Percentiles rank a stretch among this genome's conserved stretches.
These are phyloP conservation scores for Solanum arcanum DNA, from an alignment of 257 asterid genomes.

Conservation along the genomic window DNA sequence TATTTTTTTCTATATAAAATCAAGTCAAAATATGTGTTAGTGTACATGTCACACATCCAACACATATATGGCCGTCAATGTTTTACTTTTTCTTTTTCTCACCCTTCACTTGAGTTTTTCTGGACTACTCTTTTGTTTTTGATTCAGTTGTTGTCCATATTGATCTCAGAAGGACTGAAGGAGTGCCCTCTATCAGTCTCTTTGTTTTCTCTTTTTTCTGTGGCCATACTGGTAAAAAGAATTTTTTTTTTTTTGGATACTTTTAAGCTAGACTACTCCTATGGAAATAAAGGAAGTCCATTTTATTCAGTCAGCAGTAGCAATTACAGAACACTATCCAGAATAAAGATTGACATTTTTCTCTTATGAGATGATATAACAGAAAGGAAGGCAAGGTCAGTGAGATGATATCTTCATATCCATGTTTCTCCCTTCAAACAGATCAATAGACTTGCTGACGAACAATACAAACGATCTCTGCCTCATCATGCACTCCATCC, in stretches of 20 bases:
- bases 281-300: neutral
- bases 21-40: neutral
- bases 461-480: neutral
- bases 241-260: neutral
- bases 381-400: neutral
- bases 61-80: neutral
- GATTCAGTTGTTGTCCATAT: neutral
- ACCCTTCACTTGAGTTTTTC: neutral
- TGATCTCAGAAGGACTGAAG: neutral
- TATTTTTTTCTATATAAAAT: neutral
- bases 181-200: no score
- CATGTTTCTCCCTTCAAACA: neutral
- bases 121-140: neutral
- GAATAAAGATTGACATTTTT: neutral
- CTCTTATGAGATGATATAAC: neutral
- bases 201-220: neutral
- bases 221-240: neutral
- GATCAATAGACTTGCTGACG: neutral
- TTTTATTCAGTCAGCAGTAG: neutral
- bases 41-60: neutral
- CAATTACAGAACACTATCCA: neutral
- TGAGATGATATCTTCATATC: neutral
- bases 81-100: neutral
- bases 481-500: neutral
- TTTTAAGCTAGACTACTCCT: neutral